Base-by-base conservation (phyloP, 345 rosid genomes). In the Heritiera littoralis region DNA sequence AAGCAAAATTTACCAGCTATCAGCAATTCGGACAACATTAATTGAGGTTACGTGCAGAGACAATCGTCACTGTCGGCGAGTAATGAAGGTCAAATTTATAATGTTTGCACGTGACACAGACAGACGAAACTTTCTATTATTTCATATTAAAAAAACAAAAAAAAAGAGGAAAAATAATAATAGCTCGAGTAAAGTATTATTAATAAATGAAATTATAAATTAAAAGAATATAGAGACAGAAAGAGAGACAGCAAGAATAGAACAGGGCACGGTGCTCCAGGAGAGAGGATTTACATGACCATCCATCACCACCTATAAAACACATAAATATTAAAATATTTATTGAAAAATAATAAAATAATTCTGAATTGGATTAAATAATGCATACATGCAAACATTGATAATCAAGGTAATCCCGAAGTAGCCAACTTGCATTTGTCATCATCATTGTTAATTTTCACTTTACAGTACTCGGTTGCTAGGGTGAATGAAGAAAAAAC, bases 221-320 rank as follows among this genome's bases (percentile, higher is more conserved):
- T 32, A 32, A 4, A n/a, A 38, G 1, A 52, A 17, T 7, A 72
- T 49, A n/a, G 48, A 46, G 43, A 63, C 65, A 68, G 11, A 48
- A n/a, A 66, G 52, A 75, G 59, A 55, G 68, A 48, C 14, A 49
- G 54, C 3, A 12, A 49, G 14, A 15, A 48, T 4, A 64, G 28
- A 45, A 10, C 10, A 45, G 35, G 73, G 83, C 92, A 86, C 90
- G 89, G 89, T 78, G 90, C 92, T 89, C 89, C 46, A 89, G 87
- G 75, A 40, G 11, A 23, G n/a, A 14, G 35, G 80, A 64, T 56
- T 20, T 20, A 61, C 35, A 1, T 20, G 11, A 2, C 51, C 51
- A 48, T 4, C 65, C 30, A 60, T 60, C 28, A 60, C 0, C 61
- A 23, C 28, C 28, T 6, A 56, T 56, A 6, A 56, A 15, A 56